These are phyloP conservation scores for Filosporella fistucella DNA, from an alignment of 495 filamentous ascomycete genomes.

Conservation along the genomic window DNA sequence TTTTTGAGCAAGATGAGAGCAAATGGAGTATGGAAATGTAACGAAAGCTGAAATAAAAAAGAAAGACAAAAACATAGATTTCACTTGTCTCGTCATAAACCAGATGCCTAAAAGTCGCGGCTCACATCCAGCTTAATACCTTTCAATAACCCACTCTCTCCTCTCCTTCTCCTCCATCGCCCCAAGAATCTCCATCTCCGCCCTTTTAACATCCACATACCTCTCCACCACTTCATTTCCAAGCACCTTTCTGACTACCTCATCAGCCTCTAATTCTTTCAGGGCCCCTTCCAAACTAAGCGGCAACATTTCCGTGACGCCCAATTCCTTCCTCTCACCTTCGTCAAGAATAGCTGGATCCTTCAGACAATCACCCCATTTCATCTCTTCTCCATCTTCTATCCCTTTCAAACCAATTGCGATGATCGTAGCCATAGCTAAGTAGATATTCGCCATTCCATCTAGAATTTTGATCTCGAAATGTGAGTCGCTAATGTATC, in stretches of 20 bases:
- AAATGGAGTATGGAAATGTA: too few relatives aligned
- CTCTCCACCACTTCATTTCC: slow-evolving; percentile 50
- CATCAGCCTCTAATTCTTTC: slow-evolving; percentile 38
- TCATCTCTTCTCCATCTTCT: slow-evolving; percentile 36
- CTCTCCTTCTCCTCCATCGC: slow-evolving; percentile 12
- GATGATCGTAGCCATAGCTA: slow-evolving; percentile 63
- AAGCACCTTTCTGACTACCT: slow-evolving; percentile 38
- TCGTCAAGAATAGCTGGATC: slow-evolving; percentile 46
- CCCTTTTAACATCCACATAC: slow-evolving; percentile 57
- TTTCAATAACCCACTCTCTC: slow-evolving; percentile 21
- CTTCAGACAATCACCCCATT: slow-evolving; percentile 49
- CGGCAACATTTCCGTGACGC: slow-evolving; percentile 50
- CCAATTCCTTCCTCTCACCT: slow-evolving; percentile 44
- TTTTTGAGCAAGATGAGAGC: too few relatives aligned
- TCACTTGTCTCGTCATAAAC: too few relatives aligned
- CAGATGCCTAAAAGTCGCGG: too few relatives aligned
- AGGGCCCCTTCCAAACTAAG: slow-evolving; percentile 49
- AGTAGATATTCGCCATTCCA: slow-evolving; percentile 69
- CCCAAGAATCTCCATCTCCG: slow-evolving; percentile 41
- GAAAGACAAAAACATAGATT: too few relatives aligned
- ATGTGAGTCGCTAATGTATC: slow-evolving; percentile 55
- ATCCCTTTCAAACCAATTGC: slow-evolving; percentile 62
- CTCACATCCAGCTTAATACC: slow-evolving; percentile 21
- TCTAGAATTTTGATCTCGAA: slow-evolving; percentile 72
- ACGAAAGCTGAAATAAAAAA: too few relatives aligned